Base-by-base conservation (phyloP, 805 yeast species). In the Metschnikowia lachancei region DNA sequence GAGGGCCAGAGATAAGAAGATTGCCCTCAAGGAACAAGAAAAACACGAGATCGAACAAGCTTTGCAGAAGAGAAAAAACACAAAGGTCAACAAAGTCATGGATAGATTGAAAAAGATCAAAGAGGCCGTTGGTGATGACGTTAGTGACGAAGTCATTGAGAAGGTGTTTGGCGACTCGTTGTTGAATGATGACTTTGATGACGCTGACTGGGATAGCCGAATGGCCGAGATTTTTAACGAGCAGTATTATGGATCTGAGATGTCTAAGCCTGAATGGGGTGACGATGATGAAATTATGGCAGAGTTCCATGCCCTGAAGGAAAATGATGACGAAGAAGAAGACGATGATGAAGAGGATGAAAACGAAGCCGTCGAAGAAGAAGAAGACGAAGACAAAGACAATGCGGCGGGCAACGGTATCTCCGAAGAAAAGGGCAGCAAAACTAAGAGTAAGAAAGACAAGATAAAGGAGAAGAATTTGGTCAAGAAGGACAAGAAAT, bases 151-250 rank as follows among this genome's bases (percentile, higher is more conserved):
- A 33, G 70, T 74, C 1, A 77, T 83, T 50, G 75, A 80, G 35
- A 74, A 72, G 41, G 87, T 84, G 24, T 81, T 91, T 58, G 88
- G 91, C 12, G 85, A 84, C 44, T 77, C 84, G 38, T 76, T 92
- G 55, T 69, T 94, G 51, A 86, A 87, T 35, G 95, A 86, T 41
- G 98, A 94, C 60, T 94, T 88, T 63, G 89, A 87, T 55, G 89
- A 85, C 58, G 78, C 83, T 22, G 95, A 88, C 51, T 94, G 98
- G 98, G 98, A 94, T 64, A 70, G 66, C 47, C 82, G 87, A 51
- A 82, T 94, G 83, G 80, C 85, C 39, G 85, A 86, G 60, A 80
- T 92, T 28, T 94, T 94, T 63, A 80, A 89, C 60, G 96, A 91
- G 40, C 88, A 83, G 47, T 91, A 78, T 61, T 90, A 91, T 57